Conservation (phyloP, 2,329 filamentous ascomycete species). For the Ophiostoma pallidulum region DNA sequence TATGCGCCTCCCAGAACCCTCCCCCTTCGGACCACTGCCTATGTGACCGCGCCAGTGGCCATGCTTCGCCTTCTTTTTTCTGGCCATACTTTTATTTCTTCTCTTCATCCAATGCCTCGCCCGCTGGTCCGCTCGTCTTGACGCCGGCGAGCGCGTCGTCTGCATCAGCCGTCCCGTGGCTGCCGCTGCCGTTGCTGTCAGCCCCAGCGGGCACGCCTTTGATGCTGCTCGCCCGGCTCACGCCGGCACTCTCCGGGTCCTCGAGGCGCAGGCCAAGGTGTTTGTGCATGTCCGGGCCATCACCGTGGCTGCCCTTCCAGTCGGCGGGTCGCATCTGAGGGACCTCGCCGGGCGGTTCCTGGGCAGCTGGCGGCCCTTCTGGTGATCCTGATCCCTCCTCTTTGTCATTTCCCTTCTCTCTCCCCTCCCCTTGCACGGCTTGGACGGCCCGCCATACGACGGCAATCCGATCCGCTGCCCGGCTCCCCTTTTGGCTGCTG, state of each 20-base stretch:
- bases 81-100: no score
- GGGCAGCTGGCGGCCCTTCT: no score
- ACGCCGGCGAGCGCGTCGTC: conserved; percentile 20
- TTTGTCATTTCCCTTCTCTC: conserved; percentile 9
- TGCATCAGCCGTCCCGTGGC: conserved; percentile 3
- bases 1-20: no score
- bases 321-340: conserved; percentile 61
- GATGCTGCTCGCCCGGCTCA: conserved; percentile 66
- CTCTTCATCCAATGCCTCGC: conserved; percentile 18
- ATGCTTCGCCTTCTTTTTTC: no score
- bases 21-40: no score
- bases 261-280: conserved; percentile 59
- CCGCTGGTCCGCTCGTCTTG: conserved; percentile 22
- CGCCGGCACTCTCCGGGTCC: conserved; percentile 53
- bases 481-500: conserved; percentile 68
- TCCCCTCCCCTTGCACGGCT: conserved; percentile 17
- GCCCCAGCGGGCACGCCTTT: conserved; percentile 27
- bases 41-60: no score
- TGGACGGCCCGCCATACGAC: conserved; percentile 65
- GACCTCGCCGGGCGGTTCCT: conserved; percentile 53
- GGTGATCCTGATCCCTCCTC: conserved; percentile 7
- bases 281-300: conserved; percentile 44
- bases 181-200: background rate
- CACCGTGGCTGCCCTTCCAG: conserved; percentile 55
- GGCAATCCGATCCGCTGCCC: conserved; percentile 70